Evolutionary conservation across 768 basidiomycete genomes (phyloP).

Genomic region (Phylloporus sp.): DNA sequence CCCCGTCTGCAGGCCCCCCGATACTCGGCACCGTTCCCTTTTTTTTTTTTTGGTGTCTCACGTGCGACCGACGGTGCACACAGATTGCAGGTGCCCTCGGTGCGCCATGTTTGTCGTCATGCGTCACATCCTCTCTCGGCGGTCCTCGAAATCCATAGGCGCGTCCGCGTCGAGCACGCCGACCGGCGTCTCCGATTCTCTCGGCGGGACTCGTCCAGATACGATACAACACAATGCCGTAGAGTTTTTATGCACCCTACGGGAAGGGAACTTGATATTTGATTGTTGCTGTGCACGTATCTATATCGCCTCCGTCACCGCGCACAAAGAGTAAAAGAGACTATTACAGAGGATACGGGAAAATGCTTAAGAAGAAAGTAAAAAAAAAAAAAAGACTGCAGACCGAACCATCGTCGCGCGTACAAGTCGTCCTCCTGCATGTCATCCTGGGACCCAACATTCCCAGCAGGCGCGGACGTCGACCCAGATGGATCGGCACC

Average conservation of each 20-base stretch:
- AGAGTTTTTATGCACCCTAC: too few species aligned
- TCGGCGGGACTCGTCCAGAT: too few species aligned
- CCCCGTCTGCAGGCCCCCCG: conserved; percentile 38
- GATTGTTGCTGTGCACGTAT: not conserved
- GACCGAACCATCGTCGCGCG: conserved; percentile 40
- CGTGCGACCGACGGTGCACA: too few species aligned
- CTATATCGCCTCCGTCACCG: conserved; percentile 11
- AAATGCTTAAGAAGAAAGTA: too few species aligned
- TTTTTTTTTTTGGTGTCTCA: too few species aligned
- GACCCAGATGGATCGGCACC: conserved; percentile 37
- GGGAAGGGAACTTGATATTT: too few species aligned
- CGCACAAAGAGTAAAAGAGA: not conserved
- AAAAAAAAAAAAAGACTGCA: not conserved
- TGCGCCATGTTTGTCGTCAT: conserved; percentile 25
- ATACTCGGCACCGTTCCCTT: conserved; percentile 54
- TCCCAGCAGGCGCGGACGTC: conserved; percentile 47
- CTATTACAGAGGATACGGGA: conserved; percentile 4
- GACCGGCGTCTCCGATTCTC: not conserved
- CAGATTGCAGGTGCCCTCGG: conserved; percentile 21
- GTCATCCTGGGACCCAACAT: conserved; percentile 81
- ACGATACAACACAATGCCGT: too few species aligned
- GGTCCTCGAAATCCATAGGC: not conserved
- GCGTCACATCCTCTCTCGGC: conserved; percentile 18
- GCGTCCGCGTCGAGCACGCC: not conserved
- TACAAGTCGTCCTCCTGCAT: conserved; percentile 88